Conservation (phyloP, 2,329 filamentous ascomycete species). For the Aspergillus thermomutatus region DNA sequence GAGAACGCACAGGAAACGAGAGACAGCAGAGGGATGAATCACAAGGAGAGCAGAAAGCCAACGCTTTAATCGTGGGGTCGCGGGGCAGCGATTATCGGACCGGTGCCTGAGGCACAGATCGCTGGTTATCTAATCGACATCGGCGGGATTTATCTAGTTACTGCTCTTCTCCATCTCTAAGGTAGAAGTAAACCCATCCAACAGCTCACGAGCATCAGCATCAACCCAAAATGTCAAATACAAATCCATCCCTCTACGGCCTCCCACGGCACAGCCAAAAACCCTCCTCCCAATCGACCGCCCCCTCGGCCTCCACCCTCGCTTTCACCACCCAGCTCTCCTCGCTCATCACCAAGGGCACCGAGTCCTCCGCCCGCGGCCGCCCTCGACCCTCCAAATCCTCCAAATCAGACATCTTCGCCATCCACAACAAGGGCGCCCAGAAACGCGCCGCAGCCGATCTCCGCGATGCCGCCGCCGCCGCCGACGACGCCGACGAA, state of each 20-base stretch:
- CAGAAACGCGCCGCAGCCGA: constrained; percentile 62
- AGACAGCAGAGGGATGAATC: background rate
- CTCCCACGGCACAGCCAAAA: constrained; percentile 59
- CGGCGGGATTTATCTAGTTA: background rate
- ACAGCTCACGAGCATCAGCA: background rate
- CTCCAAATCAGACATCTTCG: constrained; percentile 68
- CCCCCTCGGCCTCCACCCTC: constrained; percentile 65
- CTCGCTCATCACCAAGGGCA: constrained; percentile 65
- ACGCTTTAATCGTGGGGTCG: background rate
- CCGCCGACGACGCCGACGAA: constrained; percentile 44
- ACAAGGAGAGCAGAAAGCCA: background rate
- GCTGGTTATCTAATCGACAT: background rate
- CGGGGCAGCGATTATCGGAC: background rate
- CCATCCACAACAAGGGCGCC: constrained; percentile 59
- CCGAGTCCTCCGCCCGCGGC: constrained; percentile 40
- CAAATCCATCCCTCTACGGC: constrained; percentile 63
- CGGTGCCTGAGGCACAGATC: background rate
- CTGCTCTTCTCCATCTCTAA: background rate
- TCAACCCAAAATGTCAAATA: background rate
- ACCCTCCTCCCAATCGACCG: constrained; percentile 51
- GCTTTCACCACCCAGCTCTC: constrained; percentile 87
- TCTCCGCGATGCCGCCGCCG: constrained; percentile 49
- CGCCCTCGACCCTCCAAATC: constrained; percentile 42
- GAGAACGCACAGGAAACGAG: background rate
- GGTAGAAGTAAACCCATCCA: background rate